Evolutionary conservation across 768 basidiomycete species (phyloP), one percentile per base, ranked within the genome.

Genomic region (Rhodotorula sphaerocarpa): DNA sequence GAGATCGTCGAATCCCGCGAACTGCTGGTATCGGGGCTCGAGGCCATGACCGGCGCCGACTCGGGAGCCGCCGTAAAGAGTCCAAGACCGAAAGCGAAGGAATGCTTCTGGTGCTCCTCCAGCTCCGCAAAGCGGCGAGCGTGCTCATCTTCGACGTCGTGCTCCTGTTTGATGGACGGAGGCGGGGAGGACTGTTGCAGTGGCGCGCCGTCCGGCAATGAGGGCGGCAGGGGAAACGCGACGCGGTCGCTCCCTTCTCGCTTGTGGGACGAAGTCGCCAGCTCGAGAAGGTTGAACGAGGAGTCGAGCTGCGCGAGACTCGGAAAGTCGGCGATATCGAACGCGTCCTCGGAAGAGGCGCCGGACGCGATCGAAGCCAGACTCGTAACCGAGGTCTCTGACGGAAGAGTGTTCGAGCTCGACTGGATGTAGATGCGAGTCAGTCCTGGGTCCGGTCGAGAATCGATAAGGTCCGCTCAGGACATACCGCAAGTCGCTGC

Each of bases 291-390:
- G 23, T 41, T 36, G 45, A 50, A 33, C 31, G 28, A 33, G 10
- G 59, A 23, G 23, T 41, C 14, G 57, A 66, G 53, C n/a, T 65
- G 42, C 11, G 48, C 57, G 57, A 63, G 25, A 7, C 57, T 53
- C 11, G 57, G 61, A 23, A 62, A 67, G 44, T 67, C 66, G 61
- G 61, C 61, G 27, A 67, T 59, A 50, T 67, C 58, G 57, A 67
- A 67, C 0, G 59, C 59, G 59, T 66, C 65, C 15, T 66, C 65
- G 2, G 58, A 59, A 5, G 57, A 58, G 36, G 55, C 21, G 28
- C 28, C 46, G 15, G 63, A 52, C 11, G 58, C 48, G n/a, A 65
- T 43, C 12, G 63, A 59, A 0, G 58, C 54, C 34, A 65, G 57
- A 16, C 58, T 59, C 31, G 21, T 56, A 15, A 50, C 25, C 48